Percentiles rank a stretch among this genome's conserved stretches.
These are phyloP conservation scores for Mucor irregularis DNA, from an alignment of 371 early-diverging fungal genomes.

Conservation along the genomic window DNA sequence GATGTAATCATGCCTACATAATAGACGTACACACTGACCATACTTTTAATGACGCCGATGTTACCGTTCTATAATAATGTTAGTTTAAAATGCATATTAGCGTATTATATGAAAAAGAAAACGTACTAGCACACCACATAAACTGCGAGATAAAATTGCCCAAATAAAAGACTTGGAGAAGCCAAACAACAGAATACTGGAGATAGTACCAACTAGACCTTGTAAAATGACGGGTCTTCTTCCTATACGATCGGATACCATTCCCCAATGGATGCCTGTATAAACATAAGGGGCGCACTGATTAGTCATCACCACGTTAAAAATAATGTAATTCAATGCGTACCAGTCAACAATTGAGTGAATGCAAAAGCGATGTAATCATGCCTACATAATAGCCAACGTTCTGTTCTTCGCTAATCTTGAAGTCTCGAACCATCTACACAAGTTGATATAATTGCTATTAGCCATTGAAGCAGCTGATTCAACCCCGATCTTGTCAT, in stretches of 20 bases:
- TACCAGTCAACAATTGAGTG: slow-evolving; percentile 60
- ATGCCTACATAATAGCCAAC: slow-evolving; percentile 70
- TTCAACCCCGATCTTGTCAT: no score
- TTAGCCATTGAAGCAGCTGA: no score
- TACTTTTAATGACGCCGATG: slow-evolving; percentile 83
- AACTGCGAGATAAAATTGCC: slow-evolving; percentile 66
- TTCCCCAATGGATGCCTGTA: slow-evolving; percentile 60
- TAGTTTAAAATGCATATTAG: background rate
- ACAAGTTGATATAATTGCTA: background rate
- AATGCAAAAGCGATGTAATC: no score
- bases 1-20: slow-evolving; percentile 65
- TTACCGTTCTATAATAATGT: slow-evolving; percentile 56
- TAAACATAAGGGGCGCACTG: no score
- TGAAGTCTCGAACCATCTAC: slow-evolving; percentile 64
- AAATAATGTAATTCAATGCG: no score
- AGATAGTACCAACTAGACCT: slow-evolving; percentile 76
- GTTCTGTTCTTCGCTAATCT: slow-evolving; percentile 50
- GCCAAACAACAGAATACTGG: slow-evolving; percentile 74
- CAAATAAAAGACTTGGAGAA: slow-evolving; percentile 63
- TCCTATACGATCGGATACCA: slow-evolving; percentile 65
- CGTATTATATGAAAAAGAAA: slow-evolving; percentile 2
- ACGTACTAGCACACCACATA: slow-evolving; percentile 73
- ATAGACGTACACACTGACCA: no score
- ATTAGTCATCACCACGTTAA: no score
- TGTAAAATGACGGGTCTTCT: slow-evolving; percentile 78